Evolutionary conservation across 2,329 filamentous ascomycete genomes (phyloP), one percentile per base, ranked within the genome.

Genomic region (Phaeosphaeriaceae sp.): DNA sequence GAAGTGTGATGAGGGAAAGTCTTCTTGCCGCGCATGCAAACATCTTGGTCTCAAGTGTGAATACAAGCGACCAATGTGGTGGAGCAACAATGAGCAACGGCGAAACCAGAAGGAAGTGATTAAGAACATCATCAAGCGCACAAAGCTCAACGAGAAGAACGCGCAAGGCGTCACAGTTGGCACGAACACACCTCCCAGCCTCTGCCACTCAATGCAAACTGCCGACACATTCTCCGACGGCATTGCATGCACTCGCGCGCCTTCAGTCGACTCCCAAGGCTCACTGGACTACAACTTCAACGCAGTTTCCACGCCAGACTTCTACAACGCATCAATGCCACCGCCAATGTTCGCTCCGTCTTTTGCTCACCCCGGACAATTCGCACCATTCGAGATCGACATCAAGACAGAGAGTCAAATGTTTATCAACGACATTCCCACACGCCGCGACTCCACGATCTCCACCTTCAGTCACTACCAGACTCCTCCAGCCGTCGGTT

Each of bases 31-130:
- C 68, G 86, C 88, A 58, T 90, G 88, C 79, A 83, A 81, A 63
- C 86, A 89, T 73, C 89, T 99, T 56, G 91, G 91, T 53, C 85
- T 99, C 56, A 85, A 86, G 72, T 99, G 95, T 82, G 93, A 98
- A 83, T 99, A 98, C 83, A 97, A 96, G 85, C 85, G 93, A 74
- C 95, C 95, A 40, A 88, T 91, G 81, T 99, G 95, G 95, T 99
- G 95, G 95, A 91, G 90, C 80, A 97, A 95, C 84, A 91, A 91
- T 73, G 93, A 97, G 63, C 88, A 91, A 73, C 86, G 95, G 68
- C 88, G 90, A 70, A 82, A 89, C 56, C 92, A 97, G 78, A 99
- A 98, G 82, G 95, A 98, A 76, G 83, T 89, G 68, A 96, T 99
- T 85, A 99, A 99, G 85, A 90, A 91, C 79, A 92, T 94, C 79